These are phyloP conservation scores for Saturnispora mendoncae DNA, from an alignment of 805 yeast species.

Conservation along the genomic window DNA sequence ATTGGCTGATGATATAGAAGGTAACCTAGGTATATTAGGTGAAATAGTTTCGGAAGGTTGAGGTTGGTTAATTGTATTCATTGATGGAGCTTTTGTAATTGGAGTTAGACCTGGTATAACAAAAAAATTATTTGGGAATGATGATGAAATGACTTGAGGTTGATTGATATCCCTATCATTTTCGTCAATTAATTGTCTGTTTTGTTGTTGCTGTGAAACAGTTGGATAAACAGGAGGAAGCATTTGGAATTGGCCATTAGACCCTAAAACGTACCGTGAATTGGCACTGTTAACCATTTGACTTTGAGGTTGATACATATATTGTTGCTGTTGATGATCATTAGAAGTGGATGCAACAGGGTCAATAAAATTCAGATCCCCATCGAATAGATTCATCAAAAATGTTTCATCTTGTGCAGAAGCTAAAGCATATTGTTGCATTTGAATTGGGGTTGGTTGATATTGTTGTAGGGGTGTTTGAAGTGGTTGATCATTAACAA, in stretches of 20 bases:
- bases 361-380: not conserved
- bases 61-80: not conserved
- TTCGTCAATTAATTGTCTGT: not conserved
- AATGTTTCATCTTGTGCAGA: constrained; percentile 8
- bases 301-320: not conserved
- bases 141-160: constrained; percentile 3
- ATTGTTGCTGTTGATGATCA: not conserved
- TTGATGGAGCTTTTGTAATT: not conserved
- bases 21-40: constrained; percentile 2
- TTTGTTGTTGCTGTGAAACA: not conserved
- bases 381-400: constrained; percentile 3
- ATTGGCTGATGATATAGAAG: constrained; percentile 8
- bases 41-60: not conserved
- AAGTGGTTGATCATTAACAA: not conserved
- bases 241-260: constrained; percentile 1
- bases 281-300: not conserved
- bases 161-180: not conserved
- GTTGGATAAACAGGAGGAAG: constrained; percentile 1
- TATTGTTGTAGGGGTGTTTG: not conserved
- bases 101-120: constrained; percentile 1
- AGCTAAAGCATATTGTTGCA: constrained; percentile 7
- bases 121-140: constrained; percentile 5
- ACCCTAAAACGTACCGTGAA: not conserved
- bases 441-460: not conserved
- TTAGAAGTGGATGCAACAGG: not conserved